phyloP scores from a whole-genome alignment of 805 yeast species.

The Danielozyma ontarioensis region DNA sequence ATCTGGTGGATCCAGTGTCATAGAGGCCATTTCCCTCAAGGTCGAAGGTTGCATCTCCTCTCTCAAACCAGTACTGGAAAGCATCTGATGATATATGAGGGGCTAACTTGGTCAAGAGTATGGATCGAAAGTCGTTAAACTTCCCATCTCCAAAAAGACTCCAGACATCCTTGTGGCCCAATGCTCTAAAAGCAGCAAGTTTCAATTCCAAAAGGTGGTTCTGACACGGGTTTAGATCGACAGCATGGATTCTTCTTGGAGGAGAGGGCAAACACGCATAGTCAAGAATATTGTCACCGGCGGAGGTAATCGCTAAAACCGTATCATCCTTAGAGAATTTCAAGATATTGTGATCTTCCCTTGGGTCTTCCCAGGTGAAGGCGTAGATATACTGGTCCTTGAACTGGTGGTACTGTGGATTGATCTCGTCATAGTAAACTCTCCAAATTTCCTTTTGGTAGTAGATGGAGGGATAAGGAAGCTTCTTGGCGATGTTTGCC shows the following conservation, averaged over 20 bases:
- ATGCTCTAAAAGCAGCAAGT: conserved; percentile 57
- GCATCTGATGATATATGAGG: conserved; percentile 76
- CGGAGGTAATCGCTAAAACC: conserved; percentile 78
- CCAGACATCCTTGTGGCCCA: conserved; percentile 63
- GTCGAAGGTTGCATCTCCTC: conserved; percentile 55
- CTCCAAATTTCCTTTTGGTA: conserved; percentile 77
- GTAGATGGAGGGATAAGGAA: conserved; percentile 77
- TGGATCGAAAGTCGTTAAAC: conserved; percentile 23
- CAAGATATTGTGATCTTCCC: conserved; percentile 68
- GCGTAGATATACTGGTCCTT: conserved; percentile 79
- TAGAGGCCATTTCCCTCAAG: conserved; percentile 57
- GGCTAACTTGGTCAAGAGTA: conserved; percentile 49
- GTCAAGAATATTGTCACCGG: conserved; percentile 75
- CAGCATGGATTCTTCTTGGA: conserved; percentile 77
- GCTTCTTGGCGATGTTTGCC: conserved; percentile 51
- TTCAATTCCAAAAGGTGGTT: conserved; percentile 76
- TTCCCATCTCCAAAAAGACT: conserved; percentile 71
- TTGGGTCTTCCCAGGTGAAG: conserved; percentile 88
- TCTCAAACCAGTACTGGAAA: conserved; percentile 72
- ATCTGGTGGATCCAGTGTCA: conserved; percentile 80
- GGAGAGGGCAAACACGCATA: conserved; percentile 69
- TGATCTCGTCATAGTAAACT: conserved; percentile 71
- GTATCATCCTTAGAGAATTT: conserved; percentile 60
- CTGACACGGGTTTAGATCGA: conserved; percentile 79
- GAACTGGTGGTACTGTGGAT: conserved; percentile 65